Conservation (phyloP, 768 basidiomycete species). For the Porphyrellus cyaneotinctus region DNA sequence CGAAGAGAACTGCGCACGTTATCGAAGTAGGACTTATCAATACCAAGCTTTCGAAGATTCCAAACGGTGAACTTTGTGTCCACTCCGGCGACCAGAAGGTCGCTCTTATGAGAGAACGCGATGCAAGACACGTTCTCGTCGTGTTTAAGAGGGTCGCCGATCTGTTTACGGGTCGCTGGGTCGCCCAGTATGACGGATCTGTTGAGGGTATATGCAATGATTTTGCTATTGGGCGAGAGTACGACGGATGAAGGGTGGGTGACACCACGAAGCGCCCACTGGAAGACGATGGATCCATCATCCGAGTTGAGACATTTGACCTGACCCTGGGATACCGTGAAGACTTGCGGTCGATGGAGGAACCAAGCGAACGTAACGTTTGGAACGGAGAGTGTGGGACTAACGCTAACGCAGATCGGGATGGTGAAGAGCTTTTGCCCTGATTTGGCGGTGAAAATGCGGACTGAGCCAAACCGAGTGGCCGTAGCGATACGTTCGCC, state of each 20-base stretch:
- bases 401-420: slow-evolving; percentile 14
- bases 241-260: slow-evolving; percentile 8
- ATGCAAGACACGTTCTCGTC: slow-evolving; percentile 10
- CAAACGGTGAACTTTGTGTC: slow-evolving; percentile 13
- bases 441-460: slow-evolving; percentile 6
- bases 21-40: neutral
- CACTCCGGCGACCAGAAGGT: slow-evolving; percentile 3
- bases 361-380: slow-evolving; percentile 13
- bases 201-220: slow-evolving; percentile 16
- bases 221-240: slow-evolving; percentile 10
- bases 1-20: neutral
- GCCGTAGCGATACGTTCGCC: slow-evolving; percentile 16
- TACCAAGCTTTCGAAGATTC: slow-evolving; percentile 7
- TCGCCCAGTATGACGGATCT: slow-evolving; percentile 7
- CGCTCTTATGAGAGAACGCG: slow-evolving; percentile 8
- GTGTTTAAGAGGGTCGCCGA: slow-evolving; percentile 8
- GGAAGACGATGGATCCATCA: slow-evolving; percentile 9
- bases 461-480: slow-evolving; percentile 19
- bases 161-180: slow-evolving; percentile 6
- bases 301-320: slow-evolving; percentile 15
- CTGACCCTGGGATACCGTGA: slow-evolving; percentile 17
- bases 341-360: slow-evolving; percentile 7
- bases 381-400: neutral
- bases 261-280: slow-evolving; percentile 12
- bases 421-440: slow-evolving; percentile 16